Base-by-base conservation (phyloP, 192 early-diverging fungal species). In the Podila epigama region DNA sequence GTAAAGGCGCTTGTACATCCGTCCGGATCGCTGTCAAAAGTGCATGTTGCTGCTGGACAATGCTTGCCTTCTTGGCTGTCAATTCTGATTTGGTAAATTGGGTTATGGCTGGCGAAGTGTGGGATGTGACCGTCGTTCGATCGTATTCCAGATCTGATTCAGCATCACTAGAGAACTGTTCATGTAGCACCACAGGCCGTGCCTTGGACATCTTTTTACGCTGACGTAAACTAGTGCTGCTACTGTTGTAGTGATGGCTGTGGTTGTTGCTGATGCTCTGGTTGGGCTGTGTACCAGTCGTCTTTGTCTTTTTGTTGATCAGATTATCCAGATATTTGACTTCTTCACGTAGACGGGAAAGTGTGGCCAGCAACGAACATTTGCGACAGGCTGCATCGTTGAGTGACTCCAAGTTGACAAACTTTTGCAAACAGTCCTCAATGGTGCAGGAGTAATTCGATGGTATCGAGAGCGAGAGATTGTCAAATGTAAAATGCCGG, bases 401-500 rank as follows among this genome's bases (percentile, higher is more conserved):
- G 18, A 93, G 72, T n/a, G 79, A 70, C 69, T 93, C 91, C 44
- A 89, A 83, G 8, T 80, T 66, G 13, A 86, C 83, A 61, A 88
- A 90, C 34, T 84, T 70, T 44, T 63, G 63, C 10, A 93, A 63
- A 7, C 89, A 81, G 28, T 77, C 66, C 56, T 89, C 85, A 29
- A 92, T 66, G 2, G 68, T 82, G 39, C 80, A 78, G 5, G 83
- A 83, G 15, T 77, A 83, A 33, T 48, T 60, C 18, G 72, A 70
- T 7, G 94, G 93, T 41, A 92, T 72, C 27, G 85, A 81, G n/a
- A 94, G 79, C 16, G 90, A 92, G 0, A 93, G 63, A 57, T 92
- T 94, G 73, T 94, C 92, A 81, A 95, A 95, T 18, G 90, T 87
- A 70, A 92, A 91, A 62, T 93, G 92, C 0, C 91, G 89, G 15